phyloP scores from a whole-genome alignment of 208 protist species.

The Acanthamoeba polyphaga region DNA sequence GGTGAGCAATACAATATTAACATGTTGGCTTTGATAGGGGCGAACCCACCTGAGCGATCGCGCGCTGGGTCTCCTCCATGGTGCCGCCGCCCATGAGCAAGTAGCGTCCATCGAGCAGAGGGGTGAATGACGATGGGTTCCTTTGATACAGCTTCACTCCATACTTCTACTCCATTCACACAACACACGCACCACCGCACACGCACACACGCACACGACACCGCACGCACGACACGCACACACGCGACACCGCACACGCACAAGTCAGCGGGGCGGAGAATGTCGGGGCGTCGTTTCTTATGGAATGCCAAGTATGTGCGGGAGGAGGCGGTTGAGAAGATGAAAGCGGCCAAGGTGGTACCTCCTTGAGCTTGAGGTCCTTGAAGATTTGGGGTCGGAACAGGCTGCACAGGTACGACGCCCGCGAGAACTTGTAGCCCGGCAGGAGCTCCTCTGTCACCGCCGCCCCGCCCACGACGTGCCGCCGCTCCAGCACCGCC shows the following conservation, averaged over 20 bases:
- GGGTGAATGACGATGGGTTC: slow-evolving; percentile 87
- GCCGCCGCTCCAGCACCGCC: slow-evolving; percentile 54
- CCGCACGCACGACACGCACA: slow-evolving; percentile 4
- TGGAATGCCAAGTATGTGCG: not conserved
- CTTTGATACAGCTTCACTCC: slow-evolving; percentile 77
- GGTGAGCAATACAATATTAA: too few relatives aligned
- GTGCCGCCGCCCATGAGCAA: slow-evolving; percentile 82
- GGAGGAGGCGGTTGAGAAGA: not conserved
- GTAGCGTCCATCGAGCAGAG: slow-evolving; percentile 77
- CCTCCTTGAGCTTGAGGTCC: slow-evolving; percentile 84
- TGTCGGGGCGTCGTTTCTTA: not conserved
- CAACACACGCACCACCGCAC: too few relatives aligned
- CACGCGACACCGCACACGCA: not conserved
- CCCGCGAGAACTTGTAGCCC: slow-evolving; percentile 89
- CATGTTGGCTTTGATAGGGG: too few relatives aligned
- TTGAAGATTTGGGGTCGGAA: slow-evolving; percentile 84
- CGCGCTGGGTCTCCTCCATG: slow-evolving; percentile 44
- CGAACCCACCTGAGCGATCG: slow-evolving; percentile 64
- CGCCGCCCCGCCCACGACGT: slow-evolving; percentile 84
- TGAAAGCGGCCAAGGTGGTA: not conserved
- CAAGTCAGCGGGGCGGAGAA: not conserved
- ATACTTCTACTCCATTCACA: slow-evolving; percentile 37
- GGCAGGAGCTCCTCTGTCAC: slow-evolving; percentile 86
- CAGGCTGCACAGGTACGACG: slow-evolving; percentile 86
- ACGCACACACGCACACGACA: not conserved